These are phyloP conservation scores for Hippophae rhamnoides DNA, from an alignment of 306 rosid species.

Conservation along the genomic window DNA sequence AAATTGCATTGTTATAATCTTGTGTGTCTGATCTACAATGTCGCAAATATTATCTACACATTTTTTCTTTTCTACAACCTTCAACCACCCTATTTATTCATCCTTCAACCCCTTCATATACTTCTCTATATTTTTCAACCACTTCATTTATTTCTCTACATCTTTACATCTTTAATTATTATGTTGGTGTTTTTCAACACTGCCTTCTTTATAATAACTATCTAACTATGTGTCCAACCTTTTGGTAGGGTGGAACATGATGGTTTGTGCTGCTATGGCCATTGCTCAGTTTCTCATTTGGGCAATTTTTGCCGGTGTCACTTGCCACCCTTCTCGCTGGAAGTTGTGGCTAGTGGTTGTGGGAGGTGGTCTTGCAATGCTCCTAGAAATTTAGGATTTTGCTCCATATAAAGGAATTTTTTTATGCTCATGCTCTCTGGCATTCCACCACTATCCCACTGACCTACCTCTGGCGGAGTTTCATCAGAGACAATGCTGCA, in stretches of 20 bases:
- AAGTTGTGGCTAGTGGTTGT: slow-evolving; percentile 51
- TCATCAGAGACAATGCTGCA: slow-evolving; percentile 57
- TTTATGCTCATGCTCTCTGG: slow-evolving; percentile 70
- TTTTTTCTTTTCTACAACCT: no score
- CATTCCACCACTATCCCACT: slow-evolving; percentile 67
- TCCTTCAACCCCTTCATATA: no score
- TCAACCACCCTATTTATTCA: no score
- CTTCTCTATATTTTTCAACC: no score
- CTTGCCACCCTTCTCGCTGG: slow-evolving; percentile 58
- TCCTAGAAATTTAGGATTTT: slow-evolving; percentile 52
- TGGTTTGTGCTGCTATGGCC: slow-evolving; percentile 52
- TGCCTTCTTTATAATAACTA: background rate
- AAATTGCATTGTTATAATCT: no score
- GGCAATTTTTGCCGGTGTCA: slow-evolving; percentile 49
- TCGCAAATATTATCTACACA: no score
- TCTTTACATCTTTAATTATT: no score
- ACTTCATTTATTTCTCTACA: no score
- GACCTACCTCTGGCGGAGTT: slow-evolving; percentile 77
- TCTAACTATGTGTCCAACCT: background rate
- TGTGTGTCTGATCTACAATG: no score
- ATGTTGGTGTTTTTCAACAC: no score
- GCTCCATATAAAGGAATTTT: slow-evolving; percentile 51
- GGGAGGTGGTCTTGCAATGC: slow-evolving; percentile 51
- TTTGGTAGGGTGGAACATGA: slow-evolving; percentile 69
- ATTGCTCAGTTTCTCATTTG: slow-evolving; percentile 54